Percentiles rank a stretch among this genome's conserved stretches.
phyloP scores from a whole-genome alignment of 1,284 basidiomycete genomes.

The Heterobasidion irregulare region DNA sequence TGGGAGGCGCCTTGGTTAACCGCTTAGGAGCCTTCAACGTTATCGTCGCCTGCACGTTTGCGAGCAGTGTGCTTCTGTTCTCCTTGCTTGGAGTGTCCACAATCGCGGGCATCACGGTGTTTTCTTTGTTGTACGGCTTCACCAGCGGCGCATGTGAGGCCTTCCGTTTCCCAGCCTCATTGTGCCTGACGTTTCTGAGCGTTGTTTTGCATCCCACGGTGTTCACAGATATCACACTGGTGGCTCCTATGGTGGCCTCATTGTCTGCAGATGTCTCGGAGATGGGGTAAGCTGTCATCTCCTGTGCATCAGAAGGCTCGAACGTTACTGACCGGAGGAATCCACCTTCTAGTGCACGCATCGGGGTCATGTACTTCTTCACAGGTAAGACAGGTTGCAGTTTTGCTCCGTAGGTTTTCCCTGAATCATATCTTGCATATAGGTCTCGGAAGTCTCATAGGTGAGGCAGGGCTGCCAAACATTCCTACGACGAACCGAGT shows the following conservation, averaged over 20 bases:
- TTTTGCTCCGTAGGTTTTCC: not conserved
- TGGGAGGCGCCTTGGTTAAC: constrained; percentile 19
- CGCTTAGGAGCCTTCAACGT: constrained; percentile 18
- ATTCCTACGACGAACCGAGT: not conserved
- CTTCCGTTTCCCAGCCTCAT: not conserved
- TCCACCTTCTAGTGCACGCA: not conserved
- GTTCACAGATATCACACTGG: constrained; percentile 1
- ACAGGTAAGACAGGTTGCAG: not conserved
- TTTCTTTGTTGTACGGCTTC: constrained; percentile 23
- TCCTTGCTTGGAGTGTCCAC: constrained; percentile 18
- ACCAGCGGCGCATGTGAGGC: constrained; percentile 18
- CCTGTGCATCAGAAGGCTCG: not conserved
- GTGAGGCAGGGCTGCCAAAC: not conserved
- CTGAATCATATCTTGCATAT: not conserved
- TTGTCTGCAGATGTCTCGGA: constrained; percentile 2
- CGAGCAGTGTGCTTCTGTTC: constrained; percentile 20
- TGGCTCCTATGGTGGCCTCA: not conserved
- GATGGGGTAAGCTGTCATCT: constrained; percentile 6
- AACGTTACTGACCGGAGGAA: not conserved
- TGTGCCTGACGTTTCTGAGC: not conserved
- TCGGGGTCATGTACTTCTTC: not conserved
- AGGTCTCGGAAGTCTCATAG: constrained; percentile 1
- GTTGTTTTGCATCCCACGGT: not conserved
- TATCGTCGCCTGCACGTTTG: constrained; percentile 13
- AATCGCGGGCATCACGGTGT: constrained; percentile 14